A percentile compares a stretch with the other conserved stretches of the same genome.
phyloP scores from a whole-genome alignment of 139 green algal species.

The Closterium sp. region DNA sequence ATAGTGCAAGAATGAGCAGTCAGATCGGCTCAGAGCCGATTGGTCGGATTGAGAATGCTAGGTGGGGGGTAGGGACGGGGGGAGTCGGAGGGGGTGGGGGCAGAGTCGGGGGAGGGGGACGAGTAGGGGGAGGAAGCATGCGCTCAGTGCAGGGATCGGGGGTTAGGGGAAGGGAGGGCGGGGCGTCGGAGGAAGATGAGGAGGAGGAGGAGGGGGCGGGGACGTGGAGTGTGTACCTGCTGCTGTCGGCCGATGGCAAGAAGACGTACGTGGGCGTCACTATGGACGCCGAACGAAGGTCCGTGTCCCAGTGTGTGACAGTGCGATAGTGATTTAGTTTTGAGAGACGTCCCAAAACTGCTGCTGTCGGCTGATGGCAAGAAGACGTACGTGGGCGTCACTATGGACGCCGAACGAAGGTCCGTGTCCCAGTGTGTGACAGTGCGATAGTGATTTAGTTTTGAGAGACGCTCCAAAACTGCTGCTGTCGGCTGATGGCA shows the following conservation, averaged over 20 bases:
- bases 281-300: slow-evolving; percentile 16
- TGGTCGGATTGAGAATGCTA: too few relatives aligned
- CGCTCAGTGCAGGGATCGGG: not conserved
- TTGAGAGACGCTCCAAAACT: too few relatives aligned
- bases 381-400: slow-evolving; percentile 19
- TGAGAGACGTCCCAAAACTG: too few relatives aligned
- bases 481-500: slow-evolving; percentile 10
- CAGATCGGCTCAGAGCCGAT: too few relatives aligned
- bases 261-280: slow-evolving; percentile 19
- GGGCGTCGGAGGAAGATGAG: not conserved
- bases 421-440: too few relatives aligned
- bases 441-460: too few relatives aligned
- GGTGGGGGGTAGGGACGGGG: too few relatives aligned
- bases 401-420: slow-evolving; percentile 12
- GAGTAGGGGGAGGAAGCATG: not conserved
- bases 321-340: too few relatives aligned
- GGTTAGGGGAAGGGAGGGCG: not conserved
- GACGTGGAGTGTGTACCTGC: slow-evolving; percentile 11
- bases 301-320: too few relatives aligned
- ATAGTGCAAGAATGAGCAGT: not conserved
- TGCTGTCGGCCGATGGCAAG: slow-evolving; percentile 17
- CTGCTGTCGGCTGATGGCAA: slow-evolving; percentile 15
- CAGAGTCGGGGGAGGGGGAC: not conserved
- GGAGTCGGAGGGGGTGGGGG: too few relatives aligned
- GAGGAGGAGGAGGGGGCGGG: not conserved